Conservation (phyloP, 192 early-diverging fungal species). For the Coemansia sp. region DNA sequence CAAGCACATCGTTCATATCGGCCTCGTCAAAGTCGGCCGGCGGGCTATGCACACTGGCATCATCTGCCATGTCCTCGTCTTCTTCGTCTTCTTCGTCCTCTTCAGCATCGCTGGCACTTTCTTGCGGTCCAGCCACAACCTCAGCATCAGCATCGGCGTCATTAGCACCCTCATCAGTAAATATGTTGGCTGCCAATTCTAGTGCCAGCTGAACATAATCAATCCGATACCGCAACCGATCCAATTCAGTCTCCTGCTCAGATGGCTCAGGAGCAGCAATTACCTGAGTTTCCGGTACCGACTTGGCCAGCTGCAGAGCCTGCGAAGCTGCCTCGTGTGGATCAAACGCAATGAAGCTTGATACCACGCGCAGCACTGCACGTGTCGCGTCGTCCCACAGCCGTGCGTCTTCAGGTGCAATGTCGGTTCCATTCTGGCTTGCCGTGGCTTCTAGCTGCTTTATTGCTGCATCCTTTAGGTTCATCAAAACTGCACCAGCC, state of each 20-base stretch:
- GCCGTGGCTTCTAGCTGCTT: constrained; percentile 14
- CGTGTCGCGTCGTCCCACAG: constrained; percentile 45
- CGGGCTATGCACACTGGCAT: constrained; percentile 20
- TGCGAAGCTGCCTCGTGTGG: constrained; percentile 24
- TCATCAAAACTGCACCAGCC: constrained; percentile 60
- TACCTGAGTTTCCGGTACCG: constrained; percentile 6
- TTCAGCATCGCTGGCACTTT: constrained; percentile 51
- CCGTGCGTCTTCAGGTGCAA: constrained; percentile 55
- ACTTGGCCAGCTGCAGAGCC: constrained; percentile 16
- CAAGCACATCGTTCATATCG: constrained; percentile 46
- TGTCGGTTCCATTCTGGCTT: constrained; percentile 7
- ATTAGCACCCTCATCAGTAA: constrained; percentile 58
- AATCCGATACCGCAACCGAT: constrained; percentile 22
- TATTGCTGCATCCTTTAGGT: constrained; percentile 40
- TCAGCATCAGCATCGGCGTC: constrained; percentile 16
- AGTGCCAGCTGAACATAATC: constrained; percentile 58
- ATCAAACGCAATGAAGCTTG: constrained; percentile 32
- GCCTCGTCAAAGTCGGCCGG: constrained; percentile 9
- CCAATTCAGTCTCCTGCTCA: constrained; percentile 15
- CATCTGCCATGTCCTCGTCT: constrained; percentile 53
- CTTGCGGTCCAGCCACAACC: constrained; percentile 12
- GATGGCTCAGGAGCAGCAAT: constrained; percentile 9
- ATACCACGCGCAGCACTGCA: constrained; percentile 33
- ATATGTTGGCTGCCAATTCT: constrained; percentile 83
- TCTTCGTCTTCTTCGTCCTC: constrained; percentile 41